These are phyloP conservation scores for Lithospermum erythrorhizon DNA, from an alignment of 257 asterid species.

Conservation along the genomic window DNA sequence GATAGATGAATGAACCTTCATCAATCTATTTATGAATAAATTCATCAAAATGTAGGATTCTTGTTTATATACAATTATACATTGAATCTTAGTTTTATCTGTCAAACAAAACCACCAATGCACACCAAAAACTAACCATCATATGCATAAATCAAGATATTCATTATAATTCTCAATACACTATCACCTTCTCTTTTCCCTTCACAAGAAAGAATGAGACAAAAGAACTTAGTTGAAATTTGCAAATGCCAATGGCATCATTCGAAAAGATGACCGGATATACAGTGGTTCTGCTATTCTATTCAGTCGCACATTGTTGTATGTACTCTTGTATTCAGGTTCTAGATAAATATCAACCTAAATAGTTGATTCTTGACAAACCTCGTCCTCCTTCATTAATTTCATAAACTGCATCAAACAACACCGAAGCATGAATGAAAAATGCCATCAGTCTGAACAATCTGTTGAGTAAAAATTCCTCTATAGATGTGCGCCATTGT, in stretches of 20 bases:
- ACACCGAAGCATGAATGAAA: neutral
- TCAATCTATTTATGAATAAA: no score
- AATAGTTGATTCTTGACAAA: neutral
- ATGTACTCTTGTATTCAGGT: neutral
- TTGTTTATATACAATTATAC: neutral
- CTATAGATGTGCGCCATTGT: no score
- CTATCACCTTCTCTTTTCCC: neutral
- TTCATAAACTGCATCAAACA: neutral
- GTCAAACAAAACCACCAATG: no score
- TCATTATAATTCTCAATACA: no score
- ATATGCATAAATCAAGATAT: no score
- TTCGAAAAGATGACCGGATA: neutral
- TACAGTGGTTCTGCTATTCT: neutral
- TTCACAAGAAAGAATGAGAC: neutral
- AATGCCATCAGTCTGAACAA: no score
- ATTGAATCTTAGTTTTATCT: neutral
- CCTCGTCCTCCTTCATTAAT: neutral
- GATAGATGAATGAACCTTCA: neutral
- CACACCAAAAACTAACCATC: neutral
- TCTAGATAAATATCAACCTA: neutral
- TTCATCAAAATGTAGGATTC: neutral
- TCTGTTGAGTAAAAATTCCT: neutral
- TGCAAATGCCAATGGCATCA: neutral
- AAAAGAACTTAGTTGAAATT: neutral
- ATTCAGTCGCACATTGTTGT: no score